These are phyloP conservation scores for Mucor irregularis DNA, from an alignment of 371 early-diverging fungal species.

Conservation along the genomic window DNA sequence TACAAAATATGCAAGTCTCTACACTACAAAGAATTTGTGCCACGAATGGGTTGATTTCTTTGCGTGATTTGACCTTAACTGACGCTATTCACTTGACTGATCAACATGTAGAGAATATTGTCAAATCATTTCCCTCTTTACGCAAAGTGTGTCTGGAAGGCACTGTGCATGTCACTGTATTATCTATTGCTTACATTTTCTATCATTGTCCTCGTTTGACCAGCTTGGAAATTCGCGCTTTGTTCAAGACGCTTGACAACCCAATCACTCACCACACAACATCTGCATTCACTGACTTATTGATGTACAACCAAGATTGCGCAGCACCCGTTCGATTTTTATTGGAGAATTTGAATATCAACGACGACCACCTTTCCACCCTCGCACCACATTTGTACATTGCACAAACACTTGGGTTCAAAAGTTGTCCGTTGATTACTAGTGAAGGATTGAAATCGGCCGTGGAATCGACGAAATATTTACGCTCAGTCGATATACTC, in stretches of 20 bases:
- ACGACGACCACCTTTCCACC: neutral
- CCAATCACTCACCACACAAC: too few relatives aligned
- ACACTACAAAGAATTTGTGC: slow-evolving; percentile 18
- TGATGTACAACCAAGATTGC: too few relatives aligned
- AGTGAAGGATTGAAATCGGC: neutral
- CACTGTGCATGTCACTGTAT: slow-evolving; percentile 1
- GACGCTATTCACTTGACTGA: slow-evolving; percentile 18
- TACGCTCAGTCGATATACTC: slow-evolving; percentile 10
- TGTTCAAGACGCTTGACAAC: neutral
- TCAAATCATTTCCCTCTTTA: slow-evolving; percentile 22
- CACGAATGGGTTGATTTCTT: neutral
- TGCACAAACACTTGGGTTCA: slow-evolving; percentile 3
- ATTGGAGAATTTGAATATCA: slow-evolving; percentile 14
- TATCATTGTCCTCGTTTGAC: slow-evolving; percentile 16
- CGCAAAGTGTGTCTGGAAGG: slow-evolving; percentile 26
- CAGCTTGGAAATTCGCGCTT: slow-evolving; percentile 31
- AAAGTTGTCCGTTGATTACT: slow-evolving; percentile 3
- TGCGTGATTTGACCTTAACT: slow-evolving; percentile 28
- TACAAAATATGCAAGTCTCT: slow-evolving; percentile 5
- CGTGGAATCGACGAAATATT: neutral
- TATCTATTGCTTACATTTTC: slow-evolving; percentile 10
- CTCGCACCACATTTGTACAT: neutral
- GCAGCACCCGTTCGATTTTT: slow-evolving; percentile 11
- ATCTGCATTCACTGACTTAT: too few relatives aligned
- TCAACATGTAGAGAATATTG: slow-evolving; percentile 3